Percentiles rank a stretch among this genome's conserved stretches.
Evolutionary conservation across 345 rosid genomes (phyloP).

Genomic region (Eucalyptus caleyi): DNA sequence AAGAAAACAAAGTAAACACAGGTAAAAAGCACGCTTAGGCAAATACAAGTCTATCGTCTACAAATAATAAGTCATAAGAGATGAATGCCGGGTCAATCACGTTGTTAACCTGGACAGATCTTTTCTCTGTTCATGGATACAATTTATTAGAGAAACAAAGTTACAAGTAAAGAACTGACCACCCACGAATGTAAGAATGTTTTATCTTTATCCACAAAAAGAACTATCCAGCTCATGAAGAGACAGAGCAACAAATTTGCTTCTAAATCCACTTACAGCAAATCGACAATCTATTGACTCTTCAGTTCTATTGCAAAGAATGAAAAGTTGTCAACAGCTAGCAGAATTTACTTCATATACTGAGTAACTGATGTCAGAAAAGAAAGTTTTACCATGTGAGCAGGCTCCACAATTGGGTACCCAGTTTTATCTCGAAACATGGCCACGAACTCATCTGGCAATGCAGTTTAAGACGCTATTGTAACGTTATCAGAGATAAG

Average conservation of each 20-base stretch:
- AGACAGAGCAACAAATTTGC: neutral
- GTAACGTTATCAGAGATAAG: neutral
- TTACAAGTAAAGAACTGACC: neutral
- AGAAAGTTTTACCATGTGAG: constrained; percentile 67
- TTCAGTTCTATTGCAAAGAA: neutral
- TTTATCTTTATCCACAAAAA: neutral
- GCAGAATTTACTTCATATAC: neutral
- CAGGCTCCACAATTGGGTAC: constrained; percentile 77
- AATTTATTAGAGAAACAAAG: neutral
- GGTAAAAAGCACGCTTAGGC: neutral
- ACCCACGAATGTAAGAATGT: neutral
- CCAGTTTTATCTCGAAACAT: constrained; percentile 76
- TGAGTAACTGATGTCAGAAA: neutral
- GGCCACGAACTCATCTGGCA: constrained; percentile 80
- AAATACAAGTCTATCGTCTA: neutral
- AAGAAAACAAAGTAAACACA: neutral
- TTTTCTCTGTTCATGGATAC: neutral
- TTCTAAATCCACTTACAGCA: neutral
- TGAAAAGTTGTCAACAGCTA: neutral
- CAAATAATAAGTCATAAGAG: neutral
- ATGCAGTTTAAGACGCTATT: neutral
- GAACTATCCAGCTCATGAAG: neutral
- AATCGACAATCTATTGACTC: neutral
- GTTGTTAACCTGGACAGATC: neutral
- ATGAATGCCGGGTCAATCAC: neutral